A percentile compares a stretch with the other conserved stretches of the same genome.
Evolutionary conservation across 148 eudicot genomes (phyloP).

Genomic region (Suaeda aralocaspica): DNA sequence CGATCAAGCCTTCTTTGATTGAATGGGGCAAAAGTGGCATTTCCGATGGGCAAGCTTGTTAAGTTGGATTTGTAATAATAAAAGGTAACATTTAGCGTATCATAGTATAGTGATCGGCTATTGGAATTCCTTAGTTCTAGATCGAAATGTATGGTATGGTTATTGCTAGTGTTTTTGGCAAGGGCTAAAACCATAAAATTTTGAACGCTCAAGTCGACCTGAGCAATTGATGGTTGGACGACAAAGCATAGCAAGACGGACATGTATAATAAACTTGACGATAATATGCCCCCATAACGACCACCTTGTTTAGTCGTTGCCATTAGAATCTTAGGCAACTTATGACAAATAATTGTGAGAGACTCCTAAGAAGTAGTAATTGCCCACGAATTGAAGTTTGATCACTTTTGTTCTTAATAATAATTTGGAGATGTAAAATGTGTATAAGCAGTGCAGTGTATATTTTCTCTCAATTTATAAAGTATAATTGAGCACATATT

Average conservation of each 20-base stretch:
- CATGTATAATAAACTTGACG: not conserved
- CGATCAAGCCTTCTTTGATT: slow-evolving; percentile 49
- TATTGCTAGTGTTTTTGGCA: not conserved
- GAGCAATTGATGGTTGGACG: not conserved
- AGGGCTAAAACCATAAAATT: not conserved
- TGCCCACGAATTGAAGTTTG: too few species aligned
- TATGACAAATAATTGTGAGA: too few species aligned
- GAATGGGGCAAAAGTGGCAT: slow-evolving; percentile 25
- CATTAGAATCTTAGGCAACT: too few species aligned
- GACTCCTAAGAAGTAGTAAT: too few species aligned
- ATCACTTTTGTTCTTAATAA: too few species aligned
- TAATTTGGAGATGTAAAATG: too few species aligned
- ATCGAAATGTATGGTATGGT: slow-evolving; percentile 39
- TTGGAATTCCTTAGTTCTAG: slow-evolving; percentile 47
- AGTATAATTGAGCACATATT: too few species aligned
- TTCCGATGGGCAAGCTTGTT: slow-evolving; percentile 24
- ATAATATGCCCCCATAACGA: not conserved
- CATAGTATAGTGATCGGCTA: not conserved
- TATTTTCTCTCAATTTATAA: too few species aligned
- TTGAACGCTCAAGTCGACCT: not conserved
- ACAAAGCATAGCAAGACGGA: not conserved
- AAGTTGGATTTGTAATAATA: slow-evolving; percentile 26
- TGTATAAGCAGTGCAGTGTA: too few species aligned
- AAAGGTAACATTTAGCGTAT: slow-evolving; percentile 33
- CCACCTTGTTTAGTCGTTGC: too few species aligned